phyloP scores from a whole-genome alignment of 2,329 filamentous ascomycete species.

The Dothistroma pini region DNA sequence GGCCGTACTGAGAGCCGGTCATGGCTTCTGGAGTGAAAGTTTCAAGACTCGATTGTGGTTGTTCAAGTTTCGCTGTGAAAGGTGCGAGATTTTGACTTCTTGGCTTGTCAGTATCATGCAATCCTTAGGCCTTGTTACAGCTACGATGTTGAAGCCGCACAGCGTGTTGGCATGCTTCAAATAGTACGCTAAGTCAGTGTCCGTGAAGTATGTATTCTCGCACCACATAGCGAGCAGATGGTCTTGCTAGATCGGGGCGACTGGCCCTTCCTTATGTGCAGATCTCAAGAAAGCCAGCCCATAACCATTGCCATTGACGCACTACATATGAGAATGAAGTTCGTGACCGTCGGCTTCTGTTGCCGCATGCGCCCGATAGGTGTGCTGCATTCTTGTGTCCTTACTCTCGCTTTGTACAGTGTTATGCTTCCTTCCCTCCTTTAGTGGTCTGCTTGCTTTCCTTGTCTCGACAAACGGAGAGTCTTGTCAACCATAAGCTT shows the following conservation, averaged over 20 bases:
- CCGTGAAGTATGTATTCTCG: neutral
- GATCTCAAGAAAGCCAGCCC: neutral
- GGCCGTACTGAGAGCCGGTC: no score
- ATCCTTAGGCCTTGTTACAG: neutral
- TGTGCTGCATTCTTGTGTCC: neutral
- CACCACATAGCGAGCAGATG: neutral
- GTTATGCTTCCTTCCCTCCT: neutral
- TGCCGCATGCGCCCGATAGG: neutral
- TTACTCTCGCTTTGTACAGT: neutral
- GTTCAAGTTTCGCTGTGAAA: no score
- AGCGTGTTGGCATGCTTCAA: neutral
- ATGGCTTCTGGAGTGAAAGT: no score
- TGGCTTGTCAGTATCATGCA: neutral
- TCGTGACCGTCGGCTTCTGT: neutral
- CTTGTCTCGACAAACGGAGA: constrained; percentile 76
- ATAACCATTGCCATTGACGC: constrained; percentile 1
- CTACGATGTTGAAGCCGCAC: neutral
- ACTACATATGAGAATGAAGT: neutral
- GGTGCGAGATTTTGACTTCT: neutral
- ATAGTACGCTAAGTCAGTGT: neutral
- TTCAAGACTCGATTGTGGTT: no score
- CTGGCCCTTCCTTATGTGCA: neutral
- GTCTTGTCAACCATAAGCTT: constrained; percentile 90
- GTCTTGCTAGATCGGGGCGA: neutral
- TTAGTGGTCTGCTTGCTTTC: constrained; percentile 38